These are phyloP conservation scores for Magnusiomyces tetraspermus DNA, from an alignment of 1,139 yeast species.

Conservation along the genomic window DNA sequence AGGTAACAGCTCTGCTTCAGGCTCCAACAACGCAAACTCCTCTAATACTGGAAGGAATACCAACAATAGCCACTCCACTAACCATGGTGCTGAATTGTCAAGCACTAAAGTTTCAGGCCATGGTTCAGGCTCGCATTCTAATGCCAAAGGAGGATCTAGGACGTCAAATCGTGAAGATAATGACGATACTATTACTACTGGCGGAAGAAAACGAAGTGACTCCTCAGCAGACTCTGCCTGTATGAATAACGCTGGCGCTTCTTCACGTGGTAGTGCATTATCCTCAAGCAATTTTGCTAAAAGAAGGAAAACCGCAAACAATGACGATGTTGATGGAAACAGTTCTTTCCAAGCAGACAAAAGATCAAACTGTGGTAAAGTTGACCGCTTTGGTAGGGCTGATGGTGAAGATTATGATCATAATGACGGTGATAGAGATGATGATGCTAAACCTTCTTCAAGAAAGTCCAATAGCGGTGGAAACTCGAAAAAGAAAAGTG, in stretches of 20 bases:
- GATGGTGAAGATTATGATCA: background rate
- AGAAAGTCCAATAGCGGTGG: background rate
- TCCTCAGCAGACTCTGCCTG: background rate
- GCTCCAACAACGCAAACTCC: background rate
- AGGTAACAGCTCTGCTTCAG: constrained; percentile 8
- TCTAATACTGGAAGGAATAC: background rate
- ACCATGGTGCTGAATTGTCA: constrained; percentile 2
- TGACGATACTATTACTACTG: constrained; percentile 3
- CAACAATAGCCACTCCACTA: constrained; percentile 1
- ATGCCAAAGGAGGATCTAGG: constrained; percentile 8
- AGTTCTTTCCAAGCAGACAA: background rate
- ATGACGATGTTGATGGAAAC: constrained; percentile 3
- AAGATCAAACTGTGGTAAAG: background rate
- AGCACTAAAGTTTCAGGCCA: constrained; percentile 7
- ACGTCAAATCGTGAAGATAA: constrained; percentile 4
- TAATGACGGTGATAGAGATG: background rate
- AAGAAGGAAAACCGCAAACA: constrained; percentile 1
- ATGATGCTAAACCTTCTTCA: background rate
- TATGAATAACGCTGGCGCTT: background rate
- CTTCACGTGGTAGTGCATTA: background rate
- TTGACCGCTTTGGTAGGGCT: background rate
- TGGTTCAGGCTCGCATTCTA: constrained; percentile 4
- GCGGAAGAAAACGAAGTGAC: constrained; percentile 5
- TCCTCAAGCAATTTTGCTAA: background rate
- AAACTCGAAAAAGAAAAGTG: background rate